Conservation (phyloP, 345 rosid genomes). For the Xanthoceras sorbifolium region DNA sequence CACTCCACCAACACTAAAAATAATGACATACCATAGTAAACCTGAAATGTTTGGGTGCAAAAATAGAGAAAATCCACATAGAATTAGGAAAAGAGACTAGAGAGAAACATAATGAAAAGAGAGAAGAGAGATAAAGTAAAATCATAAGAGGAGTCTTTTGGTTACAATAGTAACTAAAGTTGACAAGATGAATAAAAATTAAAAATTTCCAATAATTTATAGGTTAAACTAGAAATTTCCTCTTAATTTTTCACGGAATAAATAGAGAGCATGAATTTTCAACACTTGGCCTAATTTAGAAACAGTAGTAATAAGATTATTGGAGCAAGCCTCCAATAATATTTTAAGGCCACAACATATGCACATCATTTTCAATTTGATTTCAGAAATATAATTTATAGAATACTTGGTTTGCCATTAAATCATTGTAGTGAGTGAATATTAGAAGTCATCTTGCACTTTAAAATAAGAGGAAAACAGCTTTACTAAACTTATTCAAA, state of each 20-base stretch:
- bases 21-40: too few relatives aligned
- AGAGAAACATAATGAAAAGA: too few relatives aligned
- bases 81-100: too few relatives aligned
- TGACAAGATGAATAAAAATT: too few relatives aligned
- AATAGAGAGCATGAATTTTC: background rate
- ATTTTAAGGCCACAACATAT: background rate
- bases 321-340: background rate
- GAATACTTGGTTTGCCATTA: background rate
- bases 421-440: background rate
- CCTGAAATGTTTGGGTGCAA: too few relatives aligned
- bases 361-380: background rate
- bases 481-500: background rate
- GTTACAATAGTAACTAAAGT: too few relatives aligned
- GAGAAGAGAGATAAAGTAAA: too few relatives aligned
- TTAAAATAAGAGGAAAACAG: background rate
- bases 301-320: background rate
- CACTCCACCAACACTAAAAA: too few relatives aligned
- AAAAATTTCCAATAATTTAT: too few relatives aligned
- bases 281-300: background rate
- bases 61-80: too few relatives aligned
- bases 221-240: too few relatives aligned
- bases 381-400: background rate
- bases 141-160: too few relatives aligned
- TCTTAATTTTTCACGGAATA: background rate
- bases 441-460: conserved; percentile 4